phyloP scores from a whole-genome alignment of 805 yeast species.

The Ogataea angusta region DNA sequence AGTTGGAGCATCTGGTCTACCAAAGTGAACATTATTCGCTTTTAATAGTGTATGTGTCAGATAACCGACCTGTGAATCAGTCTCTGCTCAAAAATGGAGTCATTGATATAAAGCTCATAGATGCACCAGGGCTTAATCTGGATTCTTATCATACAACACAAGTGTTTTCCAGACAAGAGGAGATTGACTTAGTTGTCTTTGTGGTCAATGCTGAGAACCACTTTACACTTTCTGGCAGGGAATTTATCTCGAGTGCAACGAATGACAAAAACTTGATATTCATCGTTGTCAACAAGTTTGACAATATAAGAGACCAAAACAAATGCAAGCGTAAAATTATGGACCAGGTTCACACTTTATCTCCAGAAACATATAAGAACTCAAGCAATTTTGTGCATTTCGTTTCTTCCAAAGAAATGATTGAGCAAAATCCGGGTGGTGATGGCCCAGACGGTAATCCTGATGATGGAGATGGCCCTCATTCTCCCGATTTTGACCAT shows the following conservation, averaged over 20 bases:
- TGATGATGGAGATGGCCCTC: conserved; percentile 31
- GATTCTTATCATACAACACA: conserved; percentile 94
- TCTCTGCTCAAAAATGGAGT: conserved; percentile 84
- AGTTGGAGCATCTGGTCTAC: conserved; percentile 67
- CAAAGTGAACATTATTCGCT: conserved; percentile 68
- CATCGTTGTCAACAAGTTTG: conserved; percentile 91
- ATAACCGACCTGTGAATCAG: conserved; percentile 60
- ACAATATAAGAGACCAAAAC: conserved; percentile 75
- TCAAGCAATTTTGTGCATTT: conserved; percentile 92
- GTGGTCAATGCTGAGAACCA: conserved; percentile 97
- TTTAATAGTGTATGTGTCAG: conserved; percentile 79
- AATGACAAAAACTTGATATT: conserved; percentile 88
- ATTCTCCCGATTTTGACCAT: conserved; percentile 70
- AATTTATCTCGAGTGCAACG: conserved; percentile 86
- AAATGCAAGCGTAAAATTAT: conserved; percentile 74
- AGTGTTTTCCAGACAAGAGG: conserved; percentile 93
- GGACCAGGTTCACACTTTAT: conserved; percentile 77
- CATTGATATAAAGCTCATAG: conserved; percentile 87
- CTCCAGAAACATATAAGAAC: conserved; percentile 89
- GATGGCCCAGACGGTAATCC: conserved; percentile 34
- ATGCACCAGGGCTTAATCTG: conserved; percentile 95
- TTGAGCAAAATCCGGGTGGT: conserved; percentile 34
- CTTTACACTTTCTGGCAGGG: conserved; percentile 90
- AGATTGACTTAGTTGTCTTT: conserved; percentile 92
- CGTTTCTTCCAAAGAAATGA: conserved; percentile 61